phyloP scores from a whole-genome alignment of 1,284 basidiomycete species.

The Puccinia coronata region DNA sequence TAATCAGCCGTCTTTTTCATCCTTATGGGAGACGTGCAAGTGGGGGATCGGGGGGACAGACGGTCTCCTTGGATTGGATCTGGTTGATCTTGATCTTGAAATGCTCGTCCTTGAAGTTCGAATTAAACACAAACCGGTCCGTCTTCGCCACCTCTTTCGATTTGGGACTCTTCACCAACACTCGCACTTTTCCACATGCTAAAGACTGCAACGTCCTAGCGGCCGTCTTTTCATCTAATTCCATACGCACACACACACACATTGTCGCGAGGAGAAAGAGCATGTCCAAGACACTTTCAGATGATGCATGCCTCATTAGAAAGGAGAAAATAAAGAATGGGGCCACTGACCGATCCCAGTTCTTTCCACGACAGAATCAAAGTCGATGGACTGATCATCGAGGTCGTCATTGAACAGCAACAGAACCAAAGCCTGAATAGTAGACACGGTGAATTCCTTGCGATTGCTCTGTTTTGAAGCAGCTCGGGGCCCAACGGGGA shows the following conservation, averaged over 20 bases:
- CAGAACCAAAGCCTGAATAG: constrained; percentile 83
- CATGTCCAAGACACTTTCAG: too few species aligned
- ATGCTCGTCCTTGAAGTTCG: constrained; percentile 76
- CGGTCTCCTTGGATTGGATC: constrained; percentile 88
- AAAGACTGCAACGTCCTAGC: constrained; percentile 81
- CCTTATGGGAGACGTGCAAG: too few species aligned
- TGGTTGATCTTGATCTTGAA: constrained; percentile 89
- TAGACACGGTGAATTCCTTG: constrained; percentile 86
- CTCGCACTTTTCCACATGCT: constrained; percentile 84
- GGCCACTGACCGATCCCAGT: constrained; percentile 72
- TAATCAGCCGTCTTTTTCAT: too few species aligned
- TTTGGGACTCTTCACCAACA: constrained; percentile 76
- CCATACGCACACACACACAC: neutral
- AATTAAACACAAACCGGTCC: constrained; percentile 81
- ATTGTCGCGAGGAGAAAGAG: too few species aligned
- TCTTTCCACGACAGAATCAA: constrained; percentile 69
- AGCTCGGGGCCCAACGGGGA: constrained; percentile 23
- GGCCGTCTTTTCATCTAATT: constrained; percentile 64
- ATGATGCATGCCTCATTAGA: neutral
- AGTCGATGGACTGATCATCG: constrained; percentile 64
- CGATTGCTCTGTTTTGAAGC: constrained; percentile 61
- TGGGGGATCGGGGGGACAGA: constrained; percentile 57
- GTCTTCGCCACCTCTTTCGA: constrained; percentile 76
- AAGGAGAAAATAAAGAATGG: neutral
- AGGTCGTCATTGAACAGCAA: constrained; percentile 80